Evolutionary conservation across 139 green algal species (phyloP).

Genomic region (Chlorella sp.): DNA sequence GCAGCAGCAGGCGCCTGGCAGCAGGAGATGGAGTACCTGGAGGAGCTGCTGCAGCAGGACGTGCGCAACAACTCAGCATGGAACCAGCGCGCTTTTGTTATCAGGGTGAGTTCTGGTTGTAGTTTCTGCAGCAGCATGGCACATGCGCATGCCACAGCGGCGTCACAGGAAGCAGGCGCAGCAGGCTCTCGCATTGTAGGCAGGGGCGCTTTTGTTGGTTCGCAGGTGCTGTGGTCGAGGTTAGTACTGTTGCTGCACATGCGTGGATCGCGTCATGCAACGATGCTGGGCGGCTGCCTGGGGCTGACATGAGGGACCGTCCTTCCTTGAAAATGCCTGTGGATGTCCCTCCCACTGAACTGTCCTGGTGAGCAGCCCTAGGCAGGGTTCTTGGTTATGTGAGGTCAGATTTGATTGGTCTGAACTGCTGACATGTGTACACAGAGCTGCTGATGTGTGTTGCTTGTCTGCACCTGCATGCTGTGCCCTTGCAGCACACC

Average conservation of each 20-base stretch:
- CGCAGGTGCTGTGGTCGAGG: not conserved
- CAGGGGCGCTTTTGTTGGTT: not conserved
- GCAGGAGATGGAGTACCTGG: slow-evolving; percentile 56
- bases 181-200: not conserved
- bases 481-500: no score
- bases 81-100: slow-evolving; percentile 69
- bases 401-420: not conserved
- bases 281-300: not conserved
- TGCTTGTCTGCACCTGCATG: not conserved
- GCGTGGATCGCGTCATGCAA: not conserved
- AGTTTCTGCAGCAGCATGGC: not conserved
- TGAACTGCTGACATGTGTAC: not conserved
- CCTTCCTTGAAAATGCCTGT: no score
- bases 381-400: no score
- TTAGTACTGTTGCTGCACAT: not conserved
- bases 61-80: slow-evolving; percentile 86
- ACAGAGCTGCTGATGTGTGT: not conserved
- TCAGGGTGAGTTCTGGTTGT: slow-evolving; percentile 14
- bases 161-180: not conserved
- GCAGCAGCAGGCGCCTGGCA: no score
- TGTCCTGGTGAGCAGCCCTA: not conserved
- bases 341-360: not conserved
- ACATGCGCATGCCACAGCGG: not conserved
- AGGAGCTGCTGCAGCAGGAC: slow-evolving; percentile 53
- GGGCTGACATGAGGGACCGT: no score